Conservation (phyloP, 352 stramenopile species). For the Pythium periplocum region DNA sequence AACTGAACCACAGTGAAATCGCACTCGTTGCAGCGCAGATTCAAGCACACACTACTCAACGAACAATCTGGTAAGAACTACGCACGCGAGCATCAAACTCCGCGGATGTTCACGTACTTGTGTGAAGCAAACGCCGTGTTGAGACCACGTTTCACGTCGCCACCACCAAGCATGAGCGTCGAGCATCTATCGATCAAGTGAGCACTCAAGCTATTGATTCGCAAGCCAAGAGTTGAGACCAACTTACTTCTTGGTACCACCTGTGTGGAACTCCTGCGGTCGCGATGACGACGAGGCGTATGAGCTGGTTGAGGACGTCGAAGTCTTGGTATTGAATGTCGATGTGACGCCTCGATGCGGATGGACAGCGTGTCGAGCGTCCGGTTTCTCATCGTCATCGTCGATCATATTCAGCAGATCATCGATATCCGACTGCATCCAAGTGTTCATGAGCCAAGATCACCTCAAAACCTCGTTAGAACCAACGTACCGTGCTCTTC, state of each 20-base stretch:
- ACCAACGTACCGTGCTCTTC: conserved; percentile 8
- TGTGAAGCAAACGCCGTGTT: conserved; percentile 50
- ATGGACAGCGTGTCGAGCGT: conserved; percentile 17
- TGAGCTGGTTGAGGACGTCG: not conserved
- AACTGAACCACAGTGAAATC: conserved; percentile 82
- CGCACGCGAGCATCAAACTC: not conserved
- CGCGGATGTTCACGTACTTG: conserved; percentile 19
- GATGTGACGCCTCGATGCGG: conserved; percentile 14
- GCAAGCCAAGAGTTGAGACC: too few relatives aligned
- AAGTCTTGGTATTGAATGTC: not conserved
- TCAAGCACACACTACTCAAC: conserved; percentile 43
- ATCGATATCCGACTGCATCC: conserved; percentile 53
- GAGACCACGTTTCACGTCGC: conserved; percentile 46
- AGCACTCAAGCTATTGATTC: not conserved
- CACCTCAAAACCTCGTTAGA: not conserved
- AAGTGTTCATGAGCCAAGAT: conserved; percentile 3
- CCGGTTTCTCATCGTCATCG: conserved; percentile 29
- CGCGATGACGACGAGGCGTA: conserved; percentile 2
- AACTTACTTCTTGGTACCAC: conserved; percentile 54
- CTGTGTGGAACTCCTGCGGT: conserved; percentile 26
- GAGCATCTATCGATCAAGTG: conserved; percentile 35
- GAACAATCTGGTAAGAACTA: not conserved
- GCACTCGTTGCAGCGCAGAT: conserved; percentile 78
- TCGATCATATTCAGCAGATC: conserved; percentile 66
- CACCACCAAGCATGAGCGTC: conserved; percentile 46